Evolutionary conservation across 257 asterid genomes (phyloP).

Genomic region (Solanum ossicruentum): DNA sequence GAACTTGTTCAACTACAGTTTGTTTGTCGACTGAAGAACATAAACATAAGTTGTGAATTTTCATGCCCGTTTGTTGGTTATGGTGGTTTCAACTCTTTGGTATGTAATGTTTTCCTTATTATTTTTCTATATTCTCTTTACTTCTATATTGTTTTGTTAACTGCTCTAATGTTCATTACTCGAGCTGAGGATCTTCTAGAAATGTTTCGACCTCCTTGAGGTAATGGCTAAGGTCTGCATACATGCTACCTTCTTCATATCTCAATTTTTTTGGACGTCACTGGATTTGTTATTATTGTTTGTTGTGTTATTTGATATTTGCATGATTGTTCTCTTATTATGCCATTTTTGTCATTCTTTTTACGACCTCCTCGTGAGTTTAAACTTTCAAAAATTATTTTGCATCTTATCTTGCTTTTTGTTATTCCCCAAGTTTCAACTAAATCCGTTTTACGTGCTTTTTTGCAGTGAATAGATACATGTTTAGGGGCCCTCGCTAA

Average conservation of each 20-base stretch:
- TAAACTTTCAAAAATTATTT: neutral
- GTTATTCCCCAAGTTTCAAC: too few relatives aligned
- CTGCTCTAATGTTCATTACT: neutral
- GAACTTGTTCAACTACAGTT: neutral
- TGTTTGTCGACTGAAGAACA: neutral
- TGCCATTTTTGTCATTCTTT: neutral
- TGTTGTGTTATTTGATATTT: neutral
- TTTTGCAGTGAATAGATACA: too few relatives aligned
- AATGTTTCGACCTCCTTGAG: neutral
- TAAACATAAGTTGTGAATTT: neutral
- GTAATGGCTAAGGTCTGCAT: neutral
- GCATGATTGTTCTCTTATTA: neutral
- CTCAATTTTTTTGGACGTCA: neutral
- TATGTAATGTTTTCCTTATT: neutral
- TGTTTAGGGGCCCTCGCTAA: too few relatives aligned
- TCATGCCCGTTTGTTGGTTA: neutral
- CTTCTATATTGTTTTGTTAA: neutral
- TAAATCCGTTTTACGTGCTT: too few relatives aligned
- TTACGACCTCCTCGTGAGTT: neutral
- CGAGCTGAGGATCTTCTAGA: too few relatives aligned
- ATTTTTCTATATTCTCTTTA: neutral
- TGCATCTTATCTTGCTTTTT: too few relatives aligned
- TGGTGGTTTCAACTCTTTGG: neutral
- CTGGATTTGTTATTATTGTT: neutral
- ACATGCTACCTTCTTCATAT: neutral